These are phyloP conservation scores for Ascocoryne sarcoides DNA, from an alignment of 2,329 filamentous ascomycete genomes.

Conservation along the genomic window DNA sequence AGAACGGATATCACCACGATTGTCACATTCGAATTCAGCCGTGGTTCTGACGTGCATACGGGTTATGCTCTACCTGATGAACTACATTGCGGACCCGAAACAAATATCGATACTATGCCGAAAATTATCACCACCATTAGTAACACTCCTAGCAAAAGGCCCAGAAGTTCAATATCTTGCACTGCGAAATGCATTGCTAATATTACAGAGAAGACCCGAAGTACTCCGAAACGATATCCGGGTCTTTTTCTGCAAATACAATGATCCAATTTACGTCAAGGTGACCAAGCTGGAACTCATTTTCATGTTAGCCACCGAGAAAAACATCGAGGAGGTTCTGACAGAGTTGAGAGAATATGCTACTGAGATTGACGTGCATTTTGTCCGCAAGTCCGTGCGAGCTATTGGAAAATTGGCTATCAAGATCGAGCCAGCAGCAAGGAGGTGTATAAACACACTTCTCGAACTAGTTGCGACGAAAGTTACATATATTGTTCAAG, in stretches of 20 bases:
- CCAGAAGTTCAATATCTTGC: slow-evolving; percentile 98
- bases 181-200: slow-evolving; percentile 84
- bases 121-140: slow-evolving; percentile 89
- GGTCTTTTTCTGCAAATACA: slow-evolving; percentile 99
- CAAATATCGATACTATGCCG: slow-evolving; percentile 79
- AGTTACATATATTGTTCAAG: slow-evolving; percentile 96
- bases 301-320: slow-evolving; percentile 95
- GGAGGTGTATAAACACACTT: slow-evolving; percentile 83
- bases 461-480: slow-evolving; percentile 95
- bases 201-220: slow-evolving; percentile 85
- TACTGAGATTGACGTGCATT: slow-evolving; percentile 97
- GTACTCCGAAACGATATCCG: slow-evolving; percentile 93
- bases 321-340: slow-evolving; percentile 90
- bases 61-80: slow-evolving; percentile 95
- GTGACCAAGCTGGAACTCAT: slow-evolving; percentile 98
- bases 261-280: slow-evolving; percentile 98
- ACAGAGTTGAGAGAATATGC: slow-evolving; percentile 94
- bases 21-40: slow-evolving; percentile 94
- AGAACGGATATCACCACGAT: slow-evolving; percentile 86
- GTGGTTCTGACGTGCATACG: slow-evolving; percentile 94
- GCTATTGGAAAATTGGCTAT: slow-evolving; percentile 97
- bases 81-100: slow-evolving; percentile 90
- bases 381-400: slow-evolving; percentile 93
- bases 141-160: slow-evolving; percentile 90
- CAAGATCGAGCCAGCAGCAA: slow-evolving; percentile 92